Base-by-base conservation (phyloP, 441 rosid species). In the Adansonia rubrostipa region DNA sequence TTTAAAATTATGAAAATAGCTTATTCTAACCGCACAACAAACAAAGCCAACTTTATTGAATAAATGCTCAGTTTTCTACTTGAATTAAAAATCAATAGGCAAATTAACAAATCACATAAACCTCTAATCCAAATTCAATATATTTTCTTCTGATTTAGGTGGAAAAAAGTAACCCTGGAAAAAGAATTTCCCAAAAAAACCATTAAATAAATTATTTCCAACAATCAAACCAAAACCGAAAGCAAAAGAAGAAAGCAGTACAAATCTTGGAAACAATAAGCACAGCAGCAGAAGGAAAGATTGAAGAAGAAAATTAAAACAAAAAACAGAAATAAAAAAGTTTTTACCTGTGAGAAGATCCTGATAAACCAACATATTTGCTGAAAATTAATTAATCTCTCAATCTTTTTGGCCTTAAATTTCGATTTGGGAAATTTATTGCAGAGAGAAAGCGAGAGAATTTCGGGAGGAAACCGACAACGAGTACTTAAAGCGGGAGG, bases 351-450 rank as follows among this genome's bases (percentile, higher is more conserved):
- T 77, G 75, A 92, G 86, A 51, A 88, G 84, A 90, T 92, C 93
- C 76, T 94, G 93, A 71, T 94, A 94, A 74, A 94, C 92, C 89
- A 92, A 87, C 97, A 92, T 92, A 88, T 22, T 81, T 79, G 80
- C 79, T 5, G 81, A 77, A 20, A 22, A 17, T 3, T 24, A 56
- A 68, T 69, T 61, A 28, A 62, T 14, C 42, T 0, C 0, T 9
- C 3, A 8, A n/a, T 11, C 6, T 17, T 54, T 1, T 68, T 2
- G 64, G 20, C 4, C 20, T 61, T 19, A 19, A 74, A 45, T 48
- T 28, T 19, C 44, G 17, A 66, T 28, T 24, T 1, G 48, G 51
- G 36, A 42, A 11, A 45, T 24, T 44, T 9, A 0, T 2, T 54
- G 13, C 24, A 19, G 45, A 19, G 45, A 63, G 76, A 22, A 60